Percentiles rank a stretch among this genome's conserved stretches.
Evolutionary conservation across 306 rosid genomes (phyloP).

Genomic region (Hippophae rhamnoides): DNA sequence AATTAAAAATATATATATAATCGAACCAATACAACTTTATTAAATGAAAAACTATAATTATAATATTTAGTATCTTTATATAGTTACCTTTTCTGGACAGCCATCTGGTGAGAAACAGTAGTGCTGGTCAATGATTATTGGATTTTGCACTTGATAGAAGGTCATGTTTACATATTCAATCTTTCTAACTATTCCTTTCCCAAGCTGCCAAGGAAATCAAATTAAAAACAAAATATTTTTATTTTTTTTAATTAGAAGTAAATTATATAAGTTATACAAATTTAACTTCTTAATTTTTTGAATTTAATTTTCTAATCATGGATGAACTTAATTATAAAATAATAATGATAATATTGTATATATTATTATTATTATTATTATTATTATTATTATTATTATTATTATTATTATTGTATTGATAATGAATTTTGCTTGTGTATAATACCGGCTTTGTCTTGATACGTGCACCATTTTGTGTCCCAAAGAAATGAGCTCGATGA

Average conservation of each 20-base stretch:
- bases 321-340: too few relatives aligned
- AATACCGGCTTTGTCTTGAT: slow-evolving; percentile 10
- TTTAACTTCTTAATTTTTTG: too few relatives aligned
- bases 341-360: neutral
- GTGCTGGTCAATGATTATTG: slow-evolving; percentile 15
- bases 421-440: neutral
- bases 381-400: too few relatives aligned
- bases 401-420: too few relatives aligned
- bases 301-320: too few relatives aligned
- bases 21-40: too few relatives aligned
- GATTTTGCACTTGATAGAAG: slow-evolving; percentile 5
- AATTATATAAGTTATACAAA: too few relatives aligned
- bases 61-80: neutral
- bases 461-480: slow-evolving; percentile 12
- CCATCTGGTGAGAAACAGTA: neutral
- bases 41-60: neutral
- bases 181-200: neutral
- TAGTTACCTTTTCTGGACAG: neutral
- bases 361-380: too few relatives aligned
- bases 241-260: too few relatives aligned
- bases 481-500: neutral
- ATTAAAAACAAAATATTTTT: too few relatives aligned
- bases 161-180: slow-evolving; percentile 1
- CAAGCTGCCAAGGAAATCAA: neutral
- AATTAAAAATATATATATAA: too few relatives aligned